Percentiles rank a stretch among this genome's conserved stretches.
Evolutionary conservation across 805 yeast genomes (phyloP).

Genomic region (Candida adriatica): DNA sequence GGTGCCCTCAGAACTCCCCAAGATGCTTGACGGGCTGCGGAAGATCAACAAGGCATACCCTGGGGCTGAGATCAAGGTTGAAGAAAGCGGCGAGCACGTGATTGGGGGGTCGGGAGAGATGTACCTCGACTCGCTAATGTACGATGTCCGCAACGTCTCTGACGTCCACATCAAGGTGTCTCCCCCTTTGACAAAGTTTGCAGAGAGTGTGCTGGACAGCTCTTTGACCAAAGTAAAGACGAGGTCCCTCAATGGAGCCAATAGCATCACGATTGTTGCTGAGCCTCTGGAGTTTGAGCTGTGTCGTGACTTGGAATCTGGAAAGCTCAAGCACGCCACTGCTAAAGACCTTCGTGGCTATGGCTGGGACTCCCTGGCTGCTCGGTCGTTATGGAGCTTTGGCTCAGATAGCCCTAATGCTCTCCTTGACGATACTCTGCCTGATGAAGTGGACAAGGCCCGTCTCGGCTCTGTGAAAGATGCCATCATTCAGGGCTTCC

Average conservation of each 20-base stretch:
- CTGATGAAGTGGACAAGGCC: constrained; percentile 60
- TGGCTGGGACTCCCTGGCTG: constrained; percentile 78
- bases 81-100: constrained; percentile 84
- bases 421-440: constrained; percentile 64
- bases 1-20: constrained; percentile 72
- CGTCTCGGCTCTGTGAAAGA: constrained; percentile 40
- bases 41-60: constrained; percentile 56
- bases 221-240: constrained; percentile 65
- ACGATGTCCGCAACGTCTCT: constrained; percentile 58
- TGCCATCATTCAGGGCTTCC: constrained; percentile 68
- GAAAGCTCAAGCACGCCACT: constrained; percentile 30
- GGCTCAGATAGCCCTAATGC: constrained; percentile 58
- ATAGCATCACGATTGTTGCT: constrained; percentile 61
- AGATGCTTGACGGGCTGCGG: constrained; percentile 62
- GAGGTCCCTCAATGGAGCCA: constrained; percentile 46
- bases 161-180: constrained; percentile 73
- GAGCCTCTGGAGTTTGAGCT: constrained; percentile 62
- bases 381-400: constrained; percentile 76
- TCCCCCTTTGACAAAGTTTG: constrained; percentile 72
- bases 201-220: constrained; percentile 65
- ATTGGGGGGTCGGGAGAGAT: constrained; percentile 82
- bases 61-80: constrained; percentile 62
- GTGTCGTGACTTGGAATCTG: constrained; percentile 48
- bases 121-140: constrained; percentile 75
- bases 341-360: constrained; percentile 43